Conservation (phyloP, 1,139 yeast species). For the Saccharomyces pastorianus region DNA sequence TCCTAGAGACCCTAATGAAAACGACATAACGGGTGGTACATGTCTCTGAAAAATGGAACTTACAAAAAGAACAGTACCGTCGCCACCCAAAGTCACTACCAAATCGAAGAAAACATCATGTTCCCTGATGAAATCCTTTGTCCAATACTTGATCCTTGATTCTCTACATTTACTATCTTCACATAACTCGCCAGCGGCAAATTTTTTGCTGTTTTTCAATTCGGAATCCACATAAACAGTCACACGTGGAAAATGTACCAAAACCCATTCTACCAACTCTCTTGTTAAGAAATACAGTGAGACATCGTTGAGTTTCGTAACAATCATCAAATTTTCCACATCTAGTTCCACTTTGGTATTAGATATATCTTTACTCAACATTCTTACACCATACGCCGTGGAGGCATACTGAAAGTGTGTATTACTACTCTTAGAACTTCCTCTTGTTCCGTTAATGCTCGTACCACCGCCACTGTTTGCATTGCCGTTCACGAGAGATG, state of each 20-base stretch:
- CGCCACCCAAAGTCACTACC: conserved; percentile 80
- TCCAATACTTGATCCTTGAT: conserved; percentile 57
- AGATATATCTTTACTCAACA: conserved; percentile 65
- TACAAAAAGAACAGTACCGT: conserved; percentile 79
- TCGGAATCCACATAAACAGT: conserved; percentile 65
- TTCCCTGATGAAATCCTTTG: conserved; percentile 45
- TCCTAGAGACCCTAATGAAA: conserved; percentile 74
- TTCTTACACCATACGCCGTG: conserved; percentile 79
- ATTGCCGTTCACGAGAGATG: not conserved
- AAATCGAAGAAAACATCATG: conserved; percentile 57
- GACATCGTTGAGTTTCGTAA: conserved; percentile 79
- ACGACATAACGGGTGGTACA: conserved; percentile 84
- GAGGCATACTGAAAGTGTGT: conserved; percentile 72
- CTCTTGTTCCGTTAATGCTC: not conserved
- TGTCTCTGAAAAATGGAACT: conserved; percentile 69
- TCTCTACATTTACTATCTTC: conserved; percentile 23
- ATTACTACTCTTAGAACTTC: conserved; percentile 22
- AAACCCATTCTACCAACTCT: conserved; percentile 70
- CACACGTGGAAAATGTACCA: conserved; percentile 42
- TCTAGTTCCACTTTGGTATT: conserved; percentile 68
- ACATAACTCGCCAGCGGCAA: conserved; percentile 40
- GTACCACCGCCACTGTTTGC: not conserved
- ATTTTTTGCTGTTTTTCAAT: conserved; percentile 52
- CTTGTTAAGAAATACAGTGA: conserved; percentile 65
- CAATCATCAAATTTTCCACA: conserved; percentile 63